A percentile compares a stretch with the other conserved stretches of the same genome.
These are phyloP conservation scores for Pyronema domesticum DNA, from an alignment of 495 filamentous ascomycete species.

Conservation along the genomic window DNA sequence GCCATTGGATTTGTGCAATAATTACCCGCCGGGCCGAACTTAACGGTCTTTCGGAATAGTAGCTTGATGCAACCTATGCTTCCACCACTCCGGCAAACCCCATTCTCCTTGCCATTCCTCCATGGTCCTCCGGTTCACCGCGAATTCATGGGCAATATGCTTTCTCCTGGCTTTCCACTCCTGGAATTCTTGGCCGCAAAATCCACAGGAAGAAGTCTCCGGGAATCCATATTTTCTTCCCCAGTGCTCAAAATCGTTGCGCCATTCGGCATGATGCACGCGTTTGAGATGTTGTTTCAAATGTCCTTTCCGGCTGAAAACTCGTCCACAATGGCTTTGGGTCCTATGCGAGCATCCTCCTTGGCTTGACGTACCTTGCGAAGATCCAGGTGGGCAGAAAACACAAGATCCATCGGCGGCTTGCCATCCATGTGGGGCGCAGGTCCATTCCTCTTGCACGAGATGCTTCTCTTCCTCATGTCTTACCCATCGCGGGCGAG, in stretches of 20 bases:
- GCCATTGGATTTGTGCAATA: too few species aligned
- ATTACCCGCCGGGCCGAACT: too few species aligned
- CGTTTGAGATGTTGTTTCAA: constrained; percentile 64
- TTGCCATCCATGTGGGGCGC: background rate
- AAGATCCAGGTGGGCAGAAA: constrained; percentile 16
- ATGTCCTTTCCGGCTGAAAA: constrained; percentile 69
- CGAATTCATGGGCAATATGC: constrained; percentile 54
- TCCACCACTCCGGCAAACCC: constrained; percentile 26
- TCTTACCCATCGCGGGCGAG: background rate
- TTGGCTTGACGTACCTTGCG: constrained; percentile 45
- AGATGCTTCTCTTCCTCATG: background rate
- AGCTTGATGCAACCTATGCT: too few species aligned
- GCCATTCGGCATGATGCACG: constrained; percentile 50
- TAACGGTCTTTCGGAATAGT: too few species aligned
- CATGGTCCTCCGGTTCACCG: constrained; percentile 42
- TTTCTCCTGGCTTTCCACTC: constrained; percentile 46
- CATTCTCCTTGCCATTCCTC: constrained; percentile 55
- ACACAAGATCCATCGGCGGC: background rate
- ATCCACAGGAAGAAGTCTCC: constrained; percentile 43
- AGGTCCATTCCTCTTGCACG: background rate
- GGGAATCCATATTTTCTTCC: constrained; percentile 35
- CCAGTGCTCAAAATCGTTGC: constrained; percentile 49
- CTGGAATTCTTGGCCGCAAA: constrained; percentile 41
- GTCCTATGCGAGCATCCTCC: constrained; percentile 38
- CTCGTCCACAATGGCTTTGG: too few species aligned